A percentile compares a stretch with the other conserved stretches of the same genome.
phyloP scores from a whole-genome alignment of 805 yeast species.

The Teunomyces cretensis region DNA sequence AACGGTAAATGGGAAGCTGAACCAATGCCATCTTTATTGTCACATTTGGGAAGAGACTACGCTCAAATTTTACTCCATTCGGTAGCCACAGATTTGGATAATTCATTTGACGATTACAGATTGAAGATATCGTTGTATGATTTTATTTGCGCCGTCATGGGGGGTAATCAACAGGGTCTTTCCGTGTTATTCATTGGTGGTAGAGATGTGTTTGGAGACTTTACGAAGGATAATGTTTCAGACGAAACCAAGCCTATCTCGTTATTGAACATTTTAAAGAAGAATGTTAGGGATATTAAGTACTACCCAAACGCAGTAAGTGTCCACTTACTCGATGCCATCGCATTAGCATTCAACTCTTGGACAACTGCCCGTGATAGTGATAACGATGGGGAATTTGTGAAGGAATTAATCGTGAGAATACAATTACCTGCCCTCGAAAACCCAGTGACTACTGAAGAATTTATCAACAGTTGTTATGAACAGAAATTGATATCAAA shows the following conservation, averaged over 20 bases:
- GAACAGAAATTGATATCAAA: conserved; percentile 61
- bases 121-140: conserved; percentile 57
- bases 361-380: conserved; percentile 67
- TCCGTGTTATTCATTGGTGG: conserved; percentile 68
- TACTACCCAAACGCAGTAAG: conserved; percentile 62
- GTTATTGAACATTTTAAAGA: conserved; percentile 54
- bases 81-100: conserved; percentile 59
- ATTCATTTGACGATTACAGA: conserved; percentile 51
- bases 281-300: conserved; percentile 50
- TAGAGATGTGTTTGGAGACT: conserved; percentile 44
- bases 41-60: conserved; percentile 71
- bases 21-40: conserved; percentile 72
- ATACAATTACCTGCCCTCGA: conserved; percentile 22
- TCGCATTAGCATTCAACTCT: conserved; percentile 71
- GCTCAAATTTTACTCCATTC: conserved; percentile 61
- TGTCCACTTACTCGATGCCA: conserved; percentile 66
- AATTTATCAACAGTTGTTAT: conserved; percentile 44
- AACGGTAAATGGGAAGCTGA: conserved; percentile 55
- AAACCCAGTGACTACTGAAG: conserved; percentile 17
- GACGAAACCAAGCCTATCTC: conserved; percentile 32
- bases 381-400: conserved; percentile 48
- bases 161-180: conserved; percentile 76
- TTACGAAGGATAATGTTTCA: conserved; percentile 17
- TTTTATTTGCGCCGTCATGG: conserved; percentile 66
- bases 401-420: conserved; percentile 40